Evolutionary conservation across 129 eudicot species (phyloP), one percentile per base, ranked within the genome.

Genomic region (Pittosporum tobira): DNA sequence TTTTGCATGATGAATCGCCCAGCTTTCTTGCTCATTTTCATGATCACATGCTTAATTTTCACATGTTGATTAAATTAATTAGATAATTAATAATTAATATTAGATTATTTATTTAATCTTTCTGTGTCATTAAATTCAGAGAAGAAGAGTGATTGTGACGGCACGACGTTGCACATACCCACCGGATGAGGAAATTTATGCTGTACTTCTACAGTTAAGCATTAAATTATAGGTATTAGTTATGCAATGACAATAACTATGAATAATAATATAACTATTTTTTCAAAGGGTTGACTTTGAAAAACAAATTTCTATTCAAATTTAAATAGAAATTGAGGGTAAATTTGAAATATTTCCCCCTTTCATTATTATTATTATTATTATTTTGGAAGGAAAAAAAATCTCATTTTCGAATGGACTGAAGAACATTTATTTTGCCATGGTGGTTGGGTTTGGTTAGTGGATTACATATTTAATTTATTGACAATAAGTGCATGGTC

Each of bases 101-200:
- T n/a, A 6, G 4, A 0, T 20, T 11, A 3, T 22, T 51, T 25
- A 51, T 24, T 51, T 25, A 24, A 68, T 54, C 62, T 29, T 63
- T 65, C 14, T 55, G 26, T 36, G 43, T 29, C 75, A 66, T 73
- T 68, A 64, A 61, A 68, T 72, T 72, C 72, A 69, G 71, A 57
- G 72, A 65, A 66, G 31, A 46, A 38, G 80, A 65, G 81, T 76
- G 77, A 54, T 47, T 61, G 73, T 76, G 81, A 76, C 81, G 77
- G 77, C 81, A 76, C 77, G 77, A 57, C 74, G 46, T 42, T 61
- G 70, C 67, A 51, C 57, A 51, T n/a, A n/a, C 7, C 16, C 77
- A 67, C 63, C 9, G 50, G 28, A 37, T 8, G 42, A 10, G 50
- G 48, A 12, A 22, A 57, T 19, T 44, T 2, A 30, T 11, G 26